Base-by-base conservation (phyloP, 2,329 filamentous ascomycete genomes). In the Leptographium lundbergii region DNA sequence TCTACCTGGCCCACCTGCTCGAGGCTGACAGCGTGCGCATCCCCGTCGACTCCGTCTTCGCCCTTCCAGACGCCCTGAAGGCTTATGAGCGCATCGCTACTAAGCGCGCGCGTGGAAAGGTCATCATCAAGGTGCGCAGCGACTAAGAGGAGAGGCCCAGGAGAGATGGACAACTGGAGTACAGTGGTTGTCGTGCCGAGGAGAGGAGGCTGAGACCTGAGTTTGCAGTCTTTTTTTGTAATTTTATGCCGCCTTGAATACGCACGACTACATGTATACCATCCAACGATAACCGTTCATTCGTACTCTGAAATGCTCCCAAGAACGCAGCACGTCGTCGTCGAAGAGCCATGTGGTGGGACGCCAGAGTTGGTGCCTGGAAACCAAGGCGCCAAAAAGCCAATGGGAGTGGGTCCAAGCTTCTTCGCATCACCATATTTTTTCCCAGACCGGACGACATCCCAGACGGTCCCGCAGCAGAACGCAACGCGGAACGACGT, bases 1-100 rank as follows among this genome's bases (percentile, higher is more conserved):
- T 59, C 29, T 61, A 69, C 55, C 65, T 67, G 19, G 66, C 63
- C 1, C 61, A 60, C 48, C 66, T 64, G 63, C 60, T 69, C 1
- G 63, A 67, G 10, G 61, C 65, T 17, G 69, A 68, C 1, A 47
- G 63, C 1, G 62, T 69, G 34, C 45, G 22, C 11, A 22, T 60
- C 11, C 53, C 55, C 5, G 53, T 61, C 3, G 60, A 61, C 48
- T 60, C 58, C 1, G 56, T 61, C 5, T 60, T 60, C 42, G 56
- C 51, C 13, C 42, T 61, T 25, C 22, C 56, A 14, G 56, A 61
- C 19, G 45, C 47, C n/a, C 4, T 58, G 34, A 22, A 19, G 0
- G 52, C 58, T 7, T 61, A 60, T 24, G 60, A 58, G n/a, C 60
- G 60, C 9, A 34, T 61, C 17, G 55, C 51, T 10, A 61, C 58